These are phyloP conservation scores for Coprinopsis sp. DNA, from an alignment of 768 basidiomycete species.

Conservation along the genomic window DNA sequence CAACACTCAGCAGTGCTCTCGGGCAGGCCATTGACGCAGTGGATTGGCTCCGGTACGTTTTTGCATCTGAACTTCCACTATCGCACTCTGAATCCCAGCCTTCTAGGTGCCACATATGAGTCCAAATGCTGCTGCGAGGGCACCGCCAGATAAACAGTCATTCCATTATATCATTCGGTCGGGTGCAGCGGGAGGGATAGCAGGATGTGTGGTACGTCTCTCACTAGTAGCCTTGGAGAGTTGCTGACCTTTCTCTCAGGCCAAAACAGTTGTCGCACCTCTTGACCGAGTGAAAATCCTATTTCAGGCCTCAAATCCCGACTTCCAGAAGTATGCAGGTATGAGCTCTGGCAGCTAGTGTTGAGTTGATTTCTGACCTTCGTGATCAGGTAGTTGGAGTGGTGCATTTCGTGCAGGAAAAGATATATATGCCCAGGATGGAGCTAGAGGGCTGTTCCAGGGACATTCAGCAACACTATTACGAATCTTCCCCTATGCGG, in stretches of 20 bases:
- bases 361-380: not conserved
- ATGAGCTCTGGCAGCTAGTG: constrained; percentile 17
- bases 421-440: constrained; percentile 64
- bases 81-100: constrained; percentile 28
- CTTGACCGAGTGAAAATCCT: constrained; percentile 98
- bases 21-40: constrained; percentile 3
- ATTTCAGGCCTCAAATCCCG: constrained; percentile 94
- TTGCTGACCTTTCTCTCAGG: constrained; percentile 42
- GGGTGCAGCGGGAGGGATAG: constrained; percentile 88
- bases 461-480: constrained; percentile 94
- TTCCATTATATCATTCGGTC: constrained; percentile 68
- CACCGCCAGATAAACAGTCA: constrained; percentile 48
- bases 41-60: constrained; percentile 5
- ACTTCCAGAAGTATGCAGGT: constrained; percentile 93
- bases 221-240: constrained; percentile 6
- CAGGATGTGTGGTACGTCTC: constrained; percentile 82
- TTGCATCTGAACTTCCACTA: not conserved
- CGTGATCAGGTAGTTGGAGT: constrained; percentile 69
- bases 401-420: constrained; percentile 76
- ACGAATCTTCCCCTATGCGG: constrained; percentile 95
- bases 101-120: constrained; percentile 44
- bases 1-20: not conserved
- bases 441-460: constrained; percentile 82
- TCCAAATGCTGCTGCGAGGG: constrained; percentile 44
- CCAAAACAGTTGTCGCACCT: constrained; percentile 92